Evolutionary conservation across 148 eudicot species (phyloP).

Genomic region (Vaccinium vitisidaea): DNA sequence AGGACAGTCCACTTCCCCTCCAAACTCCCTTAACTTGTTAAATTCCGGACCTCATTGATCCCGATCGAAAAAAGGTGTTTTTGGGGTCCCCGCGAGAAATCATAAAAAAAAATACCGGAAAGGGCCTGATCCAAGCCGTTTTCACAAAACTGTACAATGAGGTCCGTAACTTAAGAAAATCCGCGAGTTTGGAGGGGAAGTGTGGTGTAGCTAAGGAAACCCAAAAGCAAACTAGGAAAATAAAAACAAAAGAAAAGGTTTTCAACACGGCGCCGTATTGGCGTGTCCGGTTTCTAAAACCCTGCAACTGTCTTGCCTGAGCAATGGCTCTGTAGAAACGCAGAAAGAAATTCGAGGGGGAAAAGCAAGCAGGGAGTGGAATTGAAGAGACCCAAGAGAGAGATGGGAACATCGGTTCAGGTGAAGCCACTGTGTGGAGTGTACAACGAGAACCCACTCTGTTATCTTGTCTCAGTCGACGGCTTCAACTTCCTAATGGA

Average conservation of each 20-base stretch:
- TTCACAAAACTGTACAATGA: too few species aligned
- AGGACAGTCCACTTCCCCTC: too few species aligned
- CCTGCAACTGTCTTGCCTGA: background rate
- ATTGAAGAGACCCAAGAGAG: background rate
- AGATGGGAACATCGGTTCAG: slow-evolving; percentile 97
- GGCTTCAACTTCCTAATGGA: slow-evolving; percentile 88
- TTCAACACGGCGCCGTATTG: background rate
- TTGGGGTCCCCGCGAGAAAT: too few species aligned
- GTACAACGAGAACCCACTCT: slow-evolving; percentile 85
- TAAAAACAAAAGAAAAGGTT: background rate
- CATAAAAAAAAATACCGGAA: too few species aligned
- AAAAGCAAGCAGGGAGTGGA: too few species aligned
- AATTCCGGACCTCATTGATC: too few species aligned
- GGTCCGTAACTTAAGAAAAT: too few species aligned
- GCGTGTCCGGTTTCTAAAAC: background rate
- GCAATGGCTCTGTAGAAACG: background rate
- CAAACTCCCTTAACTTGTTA: too few species aligned
- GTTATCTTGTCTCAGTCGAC: slow-evolving; percentile 81
- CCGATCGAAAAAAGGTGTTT: too few species aligned
- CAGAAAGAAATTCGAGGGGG: background rate
- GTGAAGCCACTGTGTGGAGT: slow-evolving; percentile 87
- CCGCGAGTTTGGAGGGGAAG: too few species aligned
- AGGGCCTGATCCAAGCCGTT: too few species aligned
- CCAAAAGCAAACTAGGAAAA: background rate
- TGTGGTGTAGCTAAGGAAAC: too few species aligned